Percentiles rank a stretch among this genome's conserved stretches.
These are phyloP conservation scores for Rhododendron ovatum DNA, from an alignment of 148 eudicot genomes.

Conservation along the genomic window DNA sequence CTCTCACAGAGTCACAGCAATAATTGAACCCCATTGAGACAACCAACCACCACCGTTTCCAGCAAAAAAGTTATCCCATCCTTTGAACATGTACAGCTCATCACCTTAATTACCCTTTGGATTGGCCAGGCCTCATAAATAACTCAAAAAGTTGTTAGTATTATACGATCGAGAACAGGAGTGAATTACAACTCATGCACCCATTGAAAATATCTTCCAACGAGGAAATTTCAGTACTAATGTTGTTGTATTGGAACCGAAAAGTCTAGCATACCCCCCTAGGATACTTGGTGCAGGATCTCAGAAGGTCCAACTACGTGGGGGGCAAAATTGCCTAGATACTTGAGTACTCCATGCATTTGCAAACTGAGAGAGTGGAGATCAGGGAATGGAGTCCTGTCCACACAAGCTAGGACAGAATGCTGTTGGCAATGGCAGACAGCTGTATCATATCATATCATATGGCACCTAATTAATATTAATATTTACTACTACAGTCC, in stretches of 20 bases:
- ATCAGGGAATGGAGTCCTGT: background rate
- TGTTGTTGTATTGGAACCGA: background rate
- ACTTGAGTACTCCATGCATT: too few relatives aligned
- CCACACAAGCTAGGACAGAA: slow-evolving; percentile 1
- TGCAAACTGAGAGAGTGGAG: background rate
- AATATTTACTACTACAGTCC: too few relatives aligned
- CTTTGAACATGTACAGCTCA: background rate
- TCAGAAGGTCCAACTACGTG: background rate
- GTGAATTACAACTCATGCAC: background rate
- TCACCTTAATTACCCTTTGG: background rate
- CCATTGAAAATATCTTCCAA: background rate
- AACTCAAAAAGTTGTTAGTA: too few relatives aligned
- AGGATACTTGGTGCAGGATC: background rate
- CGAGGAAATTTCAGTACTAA: too few relatives aligned
- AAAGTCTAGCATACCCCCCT: background rate
- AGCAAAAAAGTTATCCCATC: background rate
- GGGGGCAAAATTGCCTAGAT: background rate
- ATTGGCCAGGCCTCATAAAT: background rate
- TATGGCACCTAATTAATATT: background rate
- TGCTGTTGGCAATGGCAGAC: slow-evolving; percentile 1
- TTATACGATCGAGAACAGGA: too few relatives aligned
- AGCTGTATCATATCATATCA: slow-evolving; percentile 1
- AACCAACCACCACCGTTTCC: background rate
- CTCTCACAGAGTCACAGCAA: background rate
- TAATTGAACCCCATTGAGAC: background rate